These are phyloP conservation scores for Kregervanrija delftensis DNA, from an alignment of 805 yeast species.

Conservation along the genomic window DNA sequence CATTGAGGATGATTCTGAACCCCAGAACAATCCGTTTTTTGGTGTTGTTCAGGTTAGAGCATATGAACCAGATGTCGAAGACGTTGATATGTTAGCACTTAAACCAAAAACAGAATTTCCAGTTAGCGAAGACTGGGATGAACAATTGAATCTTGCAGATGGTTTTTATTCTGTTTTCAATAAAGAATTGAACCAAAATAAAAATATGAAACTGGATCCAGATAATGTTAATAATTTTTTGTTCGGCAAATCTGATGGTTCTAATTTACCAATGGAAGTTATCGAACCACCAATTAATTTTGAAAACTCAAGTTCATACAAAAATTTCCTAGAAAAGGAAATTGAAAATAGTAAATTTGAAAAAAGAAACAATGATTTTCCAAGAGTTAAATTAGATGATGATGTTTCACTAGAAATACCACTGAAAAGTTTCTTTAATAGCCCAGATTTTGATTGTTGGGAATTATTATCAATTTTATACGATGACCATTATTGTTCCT, in stretches of 20 bases:
- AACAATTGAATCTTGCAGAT: slow-evolving; percentile 50
- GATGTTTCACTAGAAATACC: slow-evolving; percentile 27
- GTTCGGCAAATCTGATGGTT: slow-evolving; percentile 12
- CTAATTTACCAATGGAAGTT: slow-evolving; percentile 9
- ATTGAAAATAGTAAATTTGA: slow-evolving; percentile 4
- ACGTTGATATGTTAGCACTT: slow-evolving; percentile 37
- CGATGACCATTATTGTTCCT: slow-evolving; percentile 30
- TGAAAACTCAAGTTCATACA: slow-evolving; percentile 6
- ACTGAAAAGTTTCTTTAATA: slow-evolving; percentile 9
- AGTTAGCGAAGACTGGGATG: slow-evolving; percentile 54
- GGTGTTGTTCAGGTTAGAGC: slow-evolving; percentile 54
- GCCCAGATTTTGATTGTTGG: slow-evolving; percentile 31
- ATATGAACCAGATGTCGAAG: slow-evolving; percentile 59
- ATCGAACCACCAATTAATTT: slow-evolving; percentile 4
- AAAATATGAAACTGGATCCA: slow-evolving; percentile 12
- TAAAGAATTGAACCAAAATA: slow-evolving; percentile 10
- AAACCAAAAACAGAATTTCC: slow-evolving; percentile 38
- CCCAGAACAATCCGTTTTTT: slow-evolving; percentile 12
- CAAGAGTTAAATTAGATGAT: slow-evolving; percentile 28
- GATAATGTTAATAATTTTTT: slow-evolving; percentile 16
- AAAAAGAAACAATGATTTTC: slow-evolving; percentile 27
- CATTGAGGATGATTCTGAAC: slow-evolving; percentile 4
- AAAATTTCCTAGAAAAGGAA: slow-evolving; percentile 11
- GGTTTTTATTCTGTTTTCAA: slow-evolving; percentile 36
- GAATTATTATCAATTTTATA: slow-evolving; percentile 58